Evolutionary conservation across 208 protist genomes (phyloP).

Genomic region (Trypanosoma lewisi): DNA sequence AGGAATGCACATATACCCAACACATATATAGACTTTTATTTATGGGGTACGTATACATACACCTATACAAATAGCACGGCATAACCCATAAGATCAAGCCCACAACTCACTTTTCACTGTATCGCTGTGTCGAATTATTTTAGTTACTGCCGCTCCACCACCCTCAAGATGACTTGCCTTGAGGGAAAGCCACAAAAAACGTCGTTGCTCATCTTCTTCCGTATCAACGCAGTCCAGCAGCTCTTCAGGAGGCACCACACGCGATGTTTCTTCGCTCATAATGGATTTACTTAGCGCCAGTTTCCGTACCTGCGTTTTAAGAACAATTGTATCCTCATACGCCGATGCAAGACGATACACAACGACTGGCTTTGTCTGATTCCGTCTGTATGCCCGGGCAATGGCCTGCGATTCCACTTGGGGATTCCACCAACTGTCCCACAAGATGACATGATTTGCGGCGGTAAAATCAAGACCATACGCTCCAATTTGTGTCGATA

Average conservation of each 20-base stretch:
- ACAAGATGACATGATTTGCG: slow-evolving; percentile 98
- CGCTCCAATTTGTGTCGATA: slow-evolving; percentile 97
- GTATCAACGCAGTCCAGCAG: slow-evolving; percentile 54
- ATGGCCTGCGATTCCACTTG: slow-evolving; percentile 97
- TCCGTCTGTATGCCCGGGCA: slow-evolving; percentile 96
- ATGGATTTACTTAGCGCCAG: slow-evolving; percentile 77
- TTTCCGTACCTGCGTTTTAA: slow-evolving; percentile 71
- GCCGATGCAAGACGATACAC: slow-evolving; percentile 94
- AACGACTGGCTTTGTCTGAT: slow-evolving; percentile 95
- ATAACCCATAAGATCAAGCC: slow-evolving; percentile 12
- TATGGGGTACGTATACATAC: slow-evolving; percentile 3
- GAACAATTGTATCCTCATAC: slow-evolving; percentile 47
- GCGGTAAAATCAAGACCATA: slow-evolving; percentile 98
- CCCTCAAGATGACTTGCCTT: slow-evolving; percentile 49
- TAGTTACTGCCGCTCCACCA: slow-evolving; percentile 34
- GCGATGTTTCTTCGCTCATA: slow-evolving; percentile 66
- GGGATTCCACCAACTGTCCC: slow-evolving; percentile 98
- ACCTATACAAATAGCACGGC: slow-evolving; percentile 9
- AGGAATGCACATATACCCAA: too few species aligned
- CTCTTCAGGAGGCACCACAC: slow-evolving; percentile 40
- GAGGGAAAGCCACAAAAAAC: slow-evolving; percentile 54
- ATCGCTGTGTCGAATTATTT: slow-evolving; percentile 63
- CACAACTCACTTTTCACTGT: slow-evolving; percentile 33
- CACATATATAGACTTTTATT: too few species aligned
- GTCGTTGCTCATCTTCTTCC: slow-evolving; percentile 50